A percentile compares a stretch with the other conserved stretches of the same genome.
These are phyloP conservation scores for Podospora australis DNA, from an alignment of 495 filamentous ascomycete species.

Conservation along the genomic window DNA sequence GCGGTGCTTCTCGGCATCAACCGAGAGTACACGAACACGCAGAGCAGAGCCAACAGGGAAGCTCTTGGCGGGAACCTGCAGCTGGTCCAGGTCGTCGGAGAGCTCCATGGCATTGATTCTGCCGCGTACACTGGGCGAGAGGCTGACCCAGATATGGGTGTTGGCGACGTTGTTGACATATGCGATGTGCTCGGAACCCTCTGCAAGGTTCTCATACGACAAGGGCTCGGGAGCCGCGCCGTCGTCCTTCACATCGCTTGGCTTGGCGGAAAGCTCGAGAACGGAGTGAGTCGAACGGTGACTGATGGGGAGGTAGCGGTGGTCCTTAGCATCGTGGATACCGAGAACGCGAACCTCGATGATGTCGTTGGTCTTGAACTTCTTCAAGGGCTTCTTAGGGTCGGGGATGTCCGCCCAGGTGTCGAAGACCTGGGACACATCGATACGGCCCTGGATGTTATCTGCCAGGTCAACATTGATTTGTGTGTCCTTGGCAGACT, in stretches of 20 bases:
- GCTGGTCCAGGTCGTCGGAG: slow-evolving; percentile 71
- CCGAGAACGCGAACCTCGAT: slow-evolving; percentile 74
- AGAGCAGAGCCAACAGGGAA: slow-evolving; percentile 87
- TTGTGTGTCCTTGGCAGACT: slow-evolving; percentile 79
- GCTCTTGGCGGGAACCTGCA: slow-evolving; percentile 68
- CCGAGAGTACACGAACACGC: slow-evolving; percentile 63
- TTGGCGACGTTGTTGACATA: slow-evolving; percentile 84
- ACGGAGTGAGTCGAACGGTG: slow-evolving; percentile 75
- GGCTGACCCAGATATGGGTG: slow-evolving; percentile 76
- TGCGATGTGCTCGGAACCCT: slow-evolving; percentile 63
- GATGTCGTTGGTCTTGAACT: slow-evolving; percentile 63
- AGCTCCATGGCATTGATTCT: slow-evolving; percentile 74
- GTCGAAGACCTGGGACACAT: slow-evolving; percentile 84
- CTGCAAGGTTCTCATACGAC: slow-evolving; percentile 64
- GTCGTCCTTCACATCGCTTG: slow-evolving; percentile 52
- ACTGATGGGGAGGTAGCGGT: slow-evolving; percentile 85
- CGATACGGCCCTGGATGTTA: slow-evolving; percentile 83
- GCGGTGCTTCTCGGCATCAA: slow-evolving; percentile 65
- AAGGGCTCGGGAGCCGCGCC: slow-evolving; percentile 43
- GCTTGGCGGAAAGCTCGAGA: slow-evolving; percentile 84
- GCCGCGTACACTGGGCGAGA: slow-evolving; percentile 86
- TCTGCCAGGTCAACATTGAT: slow-evolving; percentile 86
- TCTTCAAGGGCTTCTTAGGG: slow-evolving; percentile 66
- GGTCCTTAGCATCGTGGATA: slow-evolving; percentile 81
- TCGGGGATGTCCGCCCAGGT: slow-evolving; percentile 79